Evolutionary conservation across 2,329 filamentous ascomycete species (phyloP).

Genomic region (Graphilbum fragrans): DNA sequence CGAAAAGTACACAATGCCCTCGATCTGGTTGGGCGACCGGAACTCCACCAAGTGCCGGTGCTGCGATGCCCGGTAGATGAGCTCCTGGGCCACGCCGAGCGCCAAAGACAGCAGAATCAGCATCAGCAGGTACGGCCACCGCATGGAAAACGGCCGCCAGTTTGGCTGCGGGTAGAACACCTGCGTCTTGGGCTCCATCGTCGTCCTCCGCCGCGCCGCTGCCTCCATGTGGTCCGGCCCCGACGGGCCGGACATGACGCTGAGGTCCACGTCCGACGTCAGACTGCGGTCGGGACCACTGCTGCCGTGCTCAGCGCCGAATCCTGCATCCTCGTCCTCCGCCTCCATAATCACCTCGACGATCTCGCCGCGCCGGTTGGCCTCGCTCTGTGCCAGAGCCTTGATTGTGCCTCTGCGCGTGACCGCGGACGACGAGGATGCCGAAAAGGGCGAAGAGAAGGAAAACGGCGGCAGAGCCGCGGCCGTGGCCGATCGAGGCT

Average conservation of each 20-base stretch:
- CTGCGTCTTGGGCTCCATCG: slow-evolving; percentile 23
- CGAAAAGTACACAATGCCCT: slow-evolving; percentile 41
- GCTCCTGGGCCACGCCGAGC: slow-evolving; percentile 40
- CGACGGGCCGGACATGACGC: slow-evolving; percentile 31
- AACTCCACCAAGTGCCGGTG: slow-evolving; percentile 36
- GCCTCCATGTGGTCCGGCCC: slow-evolving; percentile 1
- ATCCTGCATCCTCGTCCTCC: slow-evolving; percentile 6
- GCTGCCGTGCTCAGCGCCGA: slow-evolving; percentile 23
- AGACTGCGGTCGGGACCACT: neutral
- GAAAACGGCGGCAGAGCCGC: neutral
- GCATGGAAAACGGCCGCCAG: slow-evolving; percentile 56
- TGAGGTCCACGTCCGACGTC: slow-evolving; percentile 33
- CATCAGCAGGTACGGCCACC: slow-evolving; percentile 43
- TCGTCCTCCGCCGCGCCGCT: slow-evolving; percentile 21
- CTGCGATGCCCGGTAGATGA: slow-evolving; percentile 38
- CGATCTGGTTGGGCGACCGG: slow-evolving; percentile 34
- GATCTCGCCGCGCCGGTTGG: slow-evolving; percentile 46
- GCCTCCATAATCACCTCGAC: slow-evolving; percentile 44
- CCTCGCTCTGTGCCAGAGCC: slow-evolving; percentile 42
- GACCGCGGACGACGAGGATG: slow-evolving; percentile 4
- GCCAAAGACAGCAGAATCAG: slow-evolving; percentile 41
- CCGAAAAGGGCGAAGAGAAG: neutral
- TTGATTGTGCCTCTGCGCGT: slow-evolving; percentile 27
- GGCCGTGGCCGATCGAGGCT: neutral
- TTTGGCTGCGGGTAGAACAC: slow-evolving; percentile 51